phyloP scores from a whole-genome alignment of 495 filamentous ascomycete species.

The Trichoderma virens region DNA sequence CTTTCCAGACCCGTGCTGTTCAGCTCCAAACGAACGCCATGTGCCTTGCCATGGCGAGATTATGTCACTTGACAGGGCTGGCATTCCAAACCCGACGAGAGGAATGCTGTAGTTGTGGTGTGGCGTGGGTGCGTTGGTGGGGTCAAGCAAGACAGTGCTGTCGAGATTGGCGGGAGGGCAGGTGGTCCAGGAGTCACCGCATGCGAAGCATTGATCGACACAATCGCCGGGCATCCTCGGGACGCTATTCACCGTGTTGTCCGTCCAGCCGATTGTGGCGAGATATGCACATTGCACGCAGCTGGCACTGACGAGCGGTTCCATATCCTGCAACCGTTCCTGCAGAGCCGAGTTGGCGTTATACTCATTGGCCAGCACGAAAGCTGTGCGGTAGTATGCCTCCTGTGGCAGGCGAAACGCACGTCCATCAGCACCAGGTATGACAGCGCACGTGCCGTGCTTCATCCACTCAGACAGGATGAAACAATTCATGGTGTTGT shows the following conservation, averaged over 20 bases:
- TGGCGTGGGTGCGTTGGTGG: background rate
- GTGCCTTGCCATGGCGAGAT: slow-evolving; percentile 9
- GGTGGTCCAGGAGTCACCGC: slow-evolving; percentile 5
- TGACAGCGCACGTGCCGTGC: slow-evolving; percentile 11
- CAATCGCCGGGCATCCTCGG: slow-evolving; percentile 10
- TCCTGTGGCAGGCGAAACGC: slow-evolving; percentile 11
- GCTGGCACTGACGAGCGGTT: slow-evolving; percentile 11
- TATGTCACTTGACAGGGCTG: background rate
- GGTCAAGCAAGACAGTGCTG: slow-evolving; percentile 7
- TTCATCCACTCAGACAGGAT: slow-evolving; percentile 13
- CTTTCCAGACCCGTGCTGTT: slow-evolving; percentile 10
- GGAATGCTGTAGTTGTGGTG: background rate
- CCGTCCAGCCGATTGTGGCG: slow-evolving; percentile 4
- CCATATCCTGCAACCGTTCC: slow-evolving; percentile 1
- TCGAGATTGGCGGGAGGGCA: slow-evolving; percentile 10
- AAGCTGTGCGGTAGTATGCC: slow-evolving; percentile 9
- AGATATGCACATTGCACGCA: slow-evolving; percentile 12
- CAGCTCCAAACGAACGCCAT: slow-evolving; percentile 12
- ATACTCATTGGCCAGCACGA: slow-evolving; percentile 9
- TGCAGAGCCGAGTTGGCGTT: slow-evolving; percentile 7
- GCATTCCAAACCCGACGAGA: background rate
- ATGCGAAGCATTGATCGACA: slow-evolving; percentile 10
- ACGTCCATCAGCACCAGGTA: slow-evolving; percentile 7
- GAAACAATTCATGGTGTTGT: slow-evolving; percentile 10
- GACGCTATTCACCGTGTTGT: slow-evolving; percentile 7